Evolutionary conservation across 495 filamentous ascomycete species (phyloP).

Genomic region (Podospora comata): DNA sequence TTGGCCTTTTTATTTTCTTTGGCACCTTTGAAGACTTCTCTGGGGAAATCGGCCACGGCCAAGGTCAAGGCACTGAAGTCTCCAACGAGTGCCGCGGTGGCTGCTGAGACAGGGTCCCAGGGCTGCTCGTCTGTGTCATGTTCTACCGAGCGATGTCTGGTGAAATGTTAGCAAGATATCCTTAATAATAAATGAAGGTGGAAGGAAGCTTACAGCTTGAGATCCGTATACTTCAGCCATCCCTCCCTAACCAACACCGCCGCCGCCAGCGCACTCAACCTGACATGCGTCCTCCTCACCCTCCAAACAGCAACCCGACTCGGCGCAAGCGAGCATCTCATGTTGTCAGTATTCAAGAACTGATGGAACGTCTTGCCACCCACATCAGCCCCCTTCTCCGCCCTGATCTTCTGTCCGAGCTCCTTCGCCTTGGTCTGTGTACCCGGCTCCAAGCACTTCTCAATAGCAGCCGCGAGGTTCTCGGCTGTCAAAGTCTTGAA

Average conservation of each 20-base stretch:
- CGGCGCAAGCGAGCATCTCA: slow-evolving; percentile 65
- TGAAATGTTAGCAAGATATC: slow-evolving; percentile 20
- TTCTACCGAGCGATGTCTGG: slow-evolving; percentile 62
- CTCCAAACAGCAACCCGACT: slow-evolving; percentile 67
- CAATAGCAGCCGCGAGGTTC: slow-evolving; percentile 60
- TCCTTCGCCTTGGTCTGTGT: slow-evolving; percentile 54
- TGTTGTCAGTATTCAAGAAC: slow-evolving; percentile 55
- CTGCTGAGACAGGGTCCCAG: slow-evolving; percentile 68
- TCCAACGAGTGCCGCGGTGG: slow-evolving; percentile 69
- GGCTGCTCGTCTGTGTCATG: slow-evolving; percentile 71
- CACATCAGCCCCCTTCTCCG: slow-evolving; percentile 61
- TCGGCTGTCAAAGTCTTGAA: slow-evolving; percentile 63
- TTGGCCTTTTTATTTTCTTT: slow-evolving; percentile 26
- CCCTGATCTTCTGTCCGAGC: slow-evolving; percentile 58
- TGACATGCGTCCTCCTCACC: slow-evolving; percentile 58
- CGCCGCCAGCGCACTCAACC: slow-evolving; percentile 67
- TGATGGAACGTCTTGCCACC: slow-evolving; percentile 69
- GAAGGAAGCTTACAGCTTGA: slow-evolving; percentile 58
- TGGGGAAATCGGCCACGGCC: slow-evolving; percentile 78
- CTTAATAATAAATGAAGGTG: background rate
- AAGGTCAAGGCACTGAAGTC: slow-evolving; percentile 72
- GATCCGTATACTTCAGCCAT: slow-evolving; percentile 56
- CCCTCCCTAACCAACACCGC: slow-evolving; percentile 61
- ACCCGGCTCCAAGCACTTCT: slow-evolving; percentile 54
- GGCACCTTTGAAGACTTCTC: slow-evolving; percentile 60